These are phyloP conservation scores for Spergularia azorica DNA, from an alignment of 179 eudicot species.

Conservation along the genomic window DNA sequence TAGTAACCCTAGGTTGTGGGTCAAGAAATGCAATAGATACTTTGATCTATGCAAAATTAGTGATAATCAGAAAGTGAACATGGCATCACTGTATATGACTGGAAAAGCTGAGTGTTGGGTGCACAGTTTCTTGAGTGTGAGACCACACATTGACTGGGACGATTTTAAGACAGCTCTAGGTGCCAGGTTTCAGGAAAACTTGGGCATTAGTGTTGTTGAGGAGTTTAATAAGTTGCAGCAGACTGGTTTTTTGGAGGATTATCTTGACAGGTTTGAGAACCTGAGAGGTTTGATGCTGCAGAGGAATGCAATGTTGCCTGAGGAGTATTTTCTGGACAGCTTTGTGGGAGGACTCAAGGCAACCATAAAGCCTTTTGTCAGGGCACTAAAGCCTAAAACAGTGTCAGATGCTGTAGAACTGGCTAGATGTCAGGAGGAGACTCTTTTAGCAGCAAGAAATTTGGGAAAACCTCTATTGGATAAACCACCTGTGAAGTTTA, in stretches of 20 bases:
- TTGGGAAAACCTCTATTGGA: too few species aligned
- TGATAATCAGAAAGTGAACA: background rate
- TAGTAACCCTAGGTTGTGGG: background rate
- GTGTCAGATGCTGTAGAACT: too few species aligned
- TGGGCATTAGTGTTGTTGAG: background rate
- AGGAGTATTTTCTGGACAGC: background rate
- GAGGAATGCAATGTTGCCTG: background rate
- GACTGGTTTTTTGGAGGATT: background rate
- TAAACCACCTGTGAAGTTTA: too few species aligned
- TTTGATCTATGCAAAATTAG: background rate
- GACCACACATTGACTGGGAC: background rate
- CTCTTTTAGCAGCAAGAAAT: too few species aligned
- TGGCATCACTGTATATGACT: background rate
- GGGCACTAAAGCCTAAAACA: too few species aligned
- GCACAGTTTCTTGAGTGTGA: background rate
- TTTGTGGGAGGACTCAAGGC: too few species aligned
- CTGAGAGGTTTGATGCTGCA: background rate
- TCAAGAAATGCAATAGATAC: background rate
- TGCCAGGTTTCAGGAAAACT: background rate
- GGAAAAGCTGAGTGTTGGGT: constrained; percentile 3
- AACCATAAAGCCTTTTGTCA: too few species aligned
- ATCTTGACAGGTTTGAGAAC: background rate
- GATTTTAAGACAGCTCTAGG: background rate
- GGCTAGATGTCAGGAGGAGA: too few species aligned
- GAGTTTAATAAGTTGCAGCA: background rate